Conservation (phyloP, 1,139 yeast species). For the Geotrichum bryndzae region DNA sequence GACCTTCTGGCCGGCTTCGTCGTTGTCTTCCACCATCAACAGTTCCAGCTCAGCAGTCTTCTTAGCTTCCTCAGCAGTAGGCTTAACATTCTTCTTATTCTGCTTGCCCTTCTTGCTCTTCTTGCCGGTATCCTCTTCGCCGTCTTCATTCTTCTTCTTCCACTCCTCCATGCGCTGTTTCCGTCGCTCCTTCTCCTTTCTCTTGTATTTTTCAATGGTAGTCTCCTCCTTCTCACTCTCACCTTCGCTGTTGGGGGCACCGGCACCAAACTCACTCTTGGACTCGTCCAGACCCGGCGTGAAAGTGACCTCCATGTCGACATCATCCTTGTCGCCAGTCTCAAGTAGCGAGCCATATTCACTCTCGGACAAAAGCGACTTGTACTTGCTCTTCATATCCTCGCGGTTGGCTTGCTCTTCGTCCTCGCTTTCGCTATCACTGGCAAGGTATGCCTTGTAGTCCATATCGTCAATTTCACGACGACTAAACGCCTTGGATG, state of each 20-base stretch:
- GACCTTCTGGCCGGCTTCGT: slow-evolving; percentile 40
- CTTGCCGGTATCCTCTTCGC: slow-evolving; percentile 36
- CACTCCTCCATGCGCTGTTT: slow-evolving; percentile 69
- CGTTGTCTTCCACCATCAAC: slow-evolving; percentile 64
- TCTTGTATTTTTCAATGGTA: slow-evolving; percentile 73
- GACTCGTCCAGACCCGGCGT: slow-evolving; percentile 74
- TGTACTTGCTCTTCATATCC: slow-evolving; percentile 55
- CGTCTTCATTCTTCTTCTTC: slow-evolving; percentile 50
- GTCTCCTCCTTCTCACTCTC: slow-evolving; percentile 53
- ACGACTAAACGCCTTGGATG: slow-evolving; percentile 78
- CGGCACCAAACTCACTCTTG: slow-evolving; percentile 21
- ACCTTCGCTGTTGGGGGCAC: slow-evolving; percentile 23
- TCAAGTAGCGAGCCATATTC: slow-evolving; percentile 29
- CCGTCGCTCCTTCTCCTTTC: slow-evolving; percentile 91
- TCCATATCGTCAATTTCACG: slow-evolving; percentile 95
- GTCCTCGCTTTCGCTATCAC: slow-evolving; percentile 60
- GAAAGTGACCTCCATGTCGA: slow-evolving; percentile 93
- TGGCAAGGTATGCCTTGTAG: slow-evolving; percentile 88
- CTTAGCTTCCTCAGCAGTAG: slow-evolving; percentile 31
- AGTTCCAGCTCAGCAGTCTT: slow-evolving; percentile 68
- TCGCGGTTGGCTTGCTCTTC: slow-evolving; percentile 41
- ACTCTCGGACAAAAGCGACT: slow-evolving; percentile 51
- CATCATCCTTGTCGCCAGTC: slow-evolving; percentile 54
- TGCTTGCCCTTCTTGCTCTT: slow-evolving; percentile 27
- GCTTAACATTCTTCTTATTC: slow-evolving; percentile 24